These are phyloP conservation scores for Xerophyta viscosa DNA, from an alignment of 106 monocot genomes.

Conservation along the genomic window DNA sequence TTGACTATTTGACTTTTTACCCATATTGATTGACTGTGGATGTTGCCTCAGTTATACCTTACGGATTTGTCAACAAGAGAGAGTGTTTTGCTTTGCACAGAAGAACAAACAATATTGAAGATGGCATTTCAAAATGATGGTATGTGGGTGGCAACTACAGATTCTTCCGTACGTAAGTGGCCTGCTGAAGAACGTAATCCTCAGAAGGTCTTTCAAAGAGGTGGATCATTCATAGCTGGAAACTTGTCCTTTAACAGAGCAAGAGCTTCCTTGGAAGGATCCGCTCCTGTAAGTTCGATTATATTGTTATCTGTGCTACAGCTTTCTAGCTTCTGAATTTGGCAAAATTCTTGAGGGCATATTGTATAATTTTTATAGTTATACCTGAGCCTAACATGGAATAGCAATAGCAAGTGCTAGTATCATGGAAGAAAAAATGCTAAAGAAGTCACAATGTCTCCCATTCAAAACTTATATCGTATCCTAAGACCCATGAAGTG, in stretches of 20 bases:
- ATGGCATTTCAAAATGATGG: constrained; percentile 81
- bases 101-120: constrained; percentile 75
- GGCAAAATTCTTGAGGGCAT: too few relatives aligned
- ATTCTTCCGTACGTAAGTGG: constrained; percentile 86
- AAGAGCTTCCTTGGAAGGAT: constrained; percentile 84
- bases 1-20: too few relatives aligned
- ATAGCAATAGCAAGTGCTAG: too few relatives aligned
- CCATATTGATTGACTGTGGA: too few relatives aligned
- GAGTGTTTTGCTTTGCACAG: constrained; percentile 74
- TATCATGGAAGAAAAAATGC: too few relatives aligned
- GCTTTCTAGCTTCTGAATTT: too few relatives aligned
- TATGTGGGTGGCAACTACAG: constrained; percentile 94
- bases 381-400: too few relatives aligned
- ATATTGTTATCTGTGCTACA: too few relatives aligned
- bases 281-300: constrained; percentile 73
- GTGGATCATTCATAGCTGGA: constrained; percentile 91
- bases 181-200: constrained; percentile 70
- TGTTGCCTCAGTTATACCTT: constrained; percentile 71
- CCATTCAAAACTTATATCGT: too few relatives aligned
- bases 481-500: too few relatives aligned
- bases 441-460: too few relatives aligned
- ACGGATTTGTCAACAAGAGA: constrained; percentile 91
- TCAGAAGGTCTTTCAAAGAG: constrained; percentile 79
- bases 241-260: constrained; percentile 95
- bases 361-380: too few relatives aligned